Evolutionary conservation across 2,329 filamentous ascomycete species (phyloP), one percentile per base, ranked within the genome.

Genomic region (Hymenotorrendiella dingleyae): DNA sequence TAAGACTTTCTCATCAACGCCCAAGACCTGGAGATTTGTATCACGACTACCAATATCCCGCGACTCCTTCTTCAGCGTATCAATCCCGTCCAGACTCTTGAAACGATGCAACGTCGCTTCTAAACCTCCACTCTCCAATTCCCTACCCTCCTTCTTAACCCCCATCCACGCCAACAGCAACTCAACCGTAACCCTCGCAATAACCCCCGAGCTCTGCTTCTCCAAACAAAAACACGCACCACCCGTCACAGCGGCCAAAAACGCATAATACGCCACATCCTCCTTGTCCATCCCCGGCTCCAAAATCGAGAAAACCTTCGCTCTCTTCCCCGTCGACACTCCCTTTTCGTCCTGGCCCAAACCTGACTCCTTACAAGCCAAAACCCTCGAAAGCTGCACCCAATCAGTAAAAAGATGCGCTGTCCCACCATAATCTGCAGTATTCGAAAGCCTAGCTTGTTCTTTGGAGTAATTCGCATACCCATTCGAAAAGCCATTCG

Each of bases 81-180:
- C 39, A 26, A 35, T 20, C 16, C 21, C 39, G 14, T n/a, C 17
- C 11, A 23, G 6, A 26, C 14, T 27, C 27, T 42, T 42, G 23
- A 42, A 42, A 14, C 22, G 34, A 11, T 14, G 10, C 14, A 34
- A 19, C 29, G 20, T 26, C n/a, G 39, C 48, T 6, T 10, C 21
- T 10, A 28, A 34, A n/a, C n/a, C n/a, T n/a, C n/a, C n/a, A 6
- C n/a, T 36, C 26, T 26, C 20, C 27, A 19, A 29, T 24, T 11
- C 27, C 14, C 22, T 30, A 17, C 50, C 50, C 4, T 41, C 22
- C 29, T 49, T 53, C 32, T 47, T 48, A 9, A 41, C 44, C 2
- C 50, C 50, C 50, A 53, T 53, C 50, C 50, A 53, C 7, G 46
- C 44, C 16, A 53, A 29, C 1, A 53, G 40, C 10, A 51, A 11